Base-by-base conservation (phyloP, 1,139 yeast species). In the Maudiozyma humilis region DNA sequence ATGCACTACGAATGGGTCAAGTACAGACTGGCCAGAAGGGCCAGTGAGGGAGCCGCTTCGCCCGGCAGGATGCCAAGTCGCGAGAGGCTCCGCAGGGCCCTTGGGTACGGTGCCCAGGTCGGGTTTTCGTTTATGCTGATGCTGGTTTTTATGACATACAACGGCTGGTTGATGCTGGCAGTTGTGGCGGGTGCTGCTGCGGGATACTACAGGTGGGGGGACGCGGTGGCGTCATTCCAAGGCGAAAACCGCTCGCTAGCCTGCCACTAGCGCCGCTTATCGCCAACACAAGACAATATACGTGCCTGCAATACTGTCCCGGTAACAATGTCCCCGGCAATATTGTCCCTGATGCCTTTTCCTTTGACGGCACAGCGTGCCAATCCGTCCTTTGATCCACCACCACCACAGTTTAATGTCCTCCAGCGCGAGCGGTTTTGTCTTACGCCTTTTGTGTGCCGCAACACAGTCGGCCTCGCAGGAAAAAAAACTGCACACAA, bases 131-230 rank as follows among this genome's bases (percentile, higher is more conserved):
- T 83, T 56, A 67, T 82, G 70, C 65, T 84, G 52, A 84, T 84
- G 94, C 71, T 82, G 55, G 76, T 84, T 1, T 84, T 83, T 56
- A 84, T 84, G 94, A 82, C 89, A 3, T 84, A 82, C 60, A 83
- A 84, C 59, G 87, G 91, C 4, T 84, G 88, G 87, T 72, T 79
- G 41, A 83, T 84, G 91, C 44, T 78, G 14, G 79, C 89, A 2
- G 83, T 82, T 23, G 79, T 76, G 0, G 51, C 72, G 3, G 94
- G 94, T 1, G 91, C 91, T 1, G 71, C 70, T 15, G 35, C 78
- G 20, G 94, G 94, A 1, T 72, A 79, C 54, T 77, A 72, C 54
- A 36, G 76, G 13, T 85, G 88, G 83, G 52, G 16, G 4, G 33
- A 37, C 33, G 17, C 40, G 2, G 4, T 17, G 12, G 17, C 16